A percentile compares a stretch with the other conserved stretches of the same genome.
Conservation (phyloP, 352 stramenopile species). For the Phytophthora sp. region DNA sequence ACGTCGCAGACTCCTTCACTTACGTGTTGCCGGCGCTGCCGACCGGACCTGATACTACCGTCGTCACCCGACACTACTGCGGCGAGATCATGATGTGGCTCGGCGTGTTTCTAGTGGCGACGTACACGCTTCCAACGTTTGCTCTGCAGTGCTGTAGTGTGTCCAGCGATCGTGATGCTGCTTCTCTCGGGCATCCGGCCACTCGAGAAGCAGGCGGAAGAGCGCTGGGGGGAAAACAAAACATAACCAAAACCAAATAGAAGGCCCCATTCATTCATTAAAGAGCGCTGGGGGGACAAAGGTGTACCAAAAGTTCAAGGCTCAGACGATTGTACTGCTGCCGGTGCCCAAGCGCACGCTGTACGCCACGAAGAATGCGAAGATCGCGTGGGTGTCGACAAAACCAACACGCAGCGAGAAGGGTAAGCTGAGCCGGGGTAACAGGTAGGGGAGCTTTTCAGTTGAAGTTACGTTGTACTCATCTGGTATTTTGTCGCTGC, state of each 20-base stretch:
- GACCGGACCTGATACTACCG: conserved; percentile 86
- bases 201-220: conserved; percentile 76
- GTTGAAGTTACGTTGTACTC: too few relatives aligned
- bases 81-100: conserved; percentile 93
- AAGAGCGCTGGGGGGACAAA: conserved; percentile 51
- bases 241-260: too few relatives aligned
- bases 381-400: conserved; percentile 23
- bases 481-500: too few relatives aligned
- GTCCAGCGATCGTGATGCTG: conserved; percentile 74
- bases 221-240: conserved; percentile 69
- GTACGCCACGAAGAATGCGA: neutral
- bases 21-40: conserved; percentile 80
- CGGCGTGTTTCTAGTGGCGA: conserved; percentile 58
- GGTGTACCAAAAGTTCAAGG: conserved; percentile 83
- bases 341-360: conserved; percentile 35
- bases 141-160: conserved; percentile 51
- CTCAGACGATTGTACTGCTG: conserved; percentile 67
- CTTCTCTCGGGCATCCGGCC: conserved; percentile 82
- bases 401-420: conserved; percentile 55
- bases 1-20: conserved; percentile 79
- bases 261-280: too few relatives aligned
- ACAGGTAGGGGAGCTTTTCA: too few relatives aligned
- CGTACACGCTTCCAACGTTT: conserved; percentile 51
- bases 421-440: neutral
- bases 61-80: conserved; percentile 94